A percentile compares a stretch with the other conserved stretches of the same genome.
These are phyloP conservation scores for Mycena vulgaris DNA, from an alignment of 768 basidiomycete species.

Conservation along the genomic window DNA sequence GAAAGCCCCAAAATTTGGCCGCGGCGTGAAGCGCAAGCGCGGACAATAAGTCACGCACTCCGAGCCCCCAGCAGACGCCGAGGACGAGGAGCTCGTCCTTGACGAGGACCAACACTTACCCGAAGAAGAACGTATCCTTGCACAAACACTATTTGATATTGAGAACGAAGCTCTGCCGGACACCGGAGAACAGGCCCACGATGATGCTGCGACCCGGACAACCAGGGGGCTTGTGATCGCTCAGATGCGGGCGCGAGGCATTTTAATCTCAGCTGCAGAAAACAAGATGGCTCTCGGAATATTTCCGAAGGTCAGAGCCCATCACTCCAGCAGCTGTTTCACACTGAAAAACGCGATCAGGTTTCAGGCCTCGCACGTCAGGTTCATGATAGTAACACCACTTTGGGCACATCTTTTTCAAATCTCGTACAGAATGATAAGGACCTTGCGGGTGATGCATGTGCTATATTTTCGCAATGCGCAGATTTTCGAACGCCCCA, in stretches of 20 bases:
- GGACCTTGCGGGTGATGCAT: not conserved
- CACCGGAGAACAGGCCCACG: slow-evolving; percentile 39
- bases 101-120: not conserved
- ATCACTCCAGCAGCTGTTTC: not conserved
- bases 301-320: slow-evolving; percentile 37
- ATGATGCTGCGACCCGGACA: slow-evolving; percentile 34
- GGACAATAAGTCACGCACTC: not conserved
- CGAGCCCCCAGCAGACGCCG: not conserved
- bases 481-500: not conserved
- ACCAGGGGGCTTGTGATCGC: slow-evolving; percentile 30
- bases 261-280: slow-evolving; percentile 26
- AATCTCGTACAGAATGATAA: not conserved
- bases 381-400: not conserved
- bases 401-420: not conserved
- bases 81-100: not conserved
- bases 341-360: not conserved
- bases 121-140: slow-evolving; percentile 11
- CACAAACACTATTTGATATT: not conserved
- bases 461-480: not conserved
- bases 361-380: not conserved
- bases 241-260: not conserved
- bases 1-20: not conserved
- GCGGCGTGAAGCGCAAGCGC: not conserved
- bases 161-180: slow-evolving; percentile 32
- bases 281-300: slow-evolving; percentile 36